Evolutionary conservation across 129 eudicot genomes (phyloP).

Genomic region (Pulicaria dysenterica): DNA sequence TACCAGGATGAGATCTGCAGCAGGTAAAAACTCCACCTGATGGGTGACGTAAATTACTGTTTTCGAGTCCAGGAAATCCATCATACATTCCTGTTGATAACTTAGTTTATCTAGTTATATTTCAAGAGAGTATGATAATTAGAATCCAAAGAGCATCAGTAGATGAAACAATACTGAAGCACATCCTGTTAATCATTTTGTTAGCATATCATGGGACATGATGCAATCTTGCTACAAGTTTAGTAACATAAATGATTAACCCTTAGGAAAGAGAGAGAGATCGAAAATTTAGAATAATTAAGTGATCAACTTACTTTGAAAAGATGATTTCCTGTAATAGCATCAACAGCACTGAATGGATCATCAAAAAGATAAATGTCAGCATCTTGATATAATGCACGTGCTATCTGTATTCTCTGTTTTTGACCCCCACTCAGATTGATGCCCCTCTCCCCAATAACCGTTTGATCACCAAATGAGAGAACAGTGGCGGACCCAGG

Average conservation of each 20-base stretch:
- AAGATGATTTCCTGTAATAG: constrained; percentile 85
- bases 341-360: constrained; percentile 96
- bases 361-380: constrained; percentile 84
- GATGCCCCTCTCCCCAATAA: constrained; percentile 89
- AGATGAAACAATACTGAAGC: too few species aligned
- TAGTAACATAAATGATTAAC: too few species aligned
- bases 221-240: too few species aligned
- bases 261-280: not conserved
- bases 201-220: too few species aligned
- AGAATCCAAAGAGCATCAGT: too few species aligned
- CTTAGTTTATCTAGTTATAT: not conserved
- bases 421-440: constrained; percentile 94
- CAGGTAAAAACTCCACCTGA: constrained; percentile 80
- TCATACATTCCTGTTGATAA: constrained; percentile 66
- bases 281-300: not conserved
- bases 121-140: not conserved
- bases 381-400: constrained; percentile 84
- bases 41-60: constrained; percentile 75
- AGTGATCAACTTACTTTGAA: constrained; percentile 51
- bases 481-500: too few species aligned
- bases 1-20: constrained; percentile 81
- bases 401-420: constrained; percentile 89
- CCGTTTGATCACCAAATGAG: constrained; percentile 76
- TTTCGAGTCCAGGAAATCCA: constrained; percentile 58
- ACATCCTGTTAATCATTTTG: too few species aligned